Evolutionary conservation across 106 monocot species (phyloP).

Genomic region (Gastrodia elata): DNA sequence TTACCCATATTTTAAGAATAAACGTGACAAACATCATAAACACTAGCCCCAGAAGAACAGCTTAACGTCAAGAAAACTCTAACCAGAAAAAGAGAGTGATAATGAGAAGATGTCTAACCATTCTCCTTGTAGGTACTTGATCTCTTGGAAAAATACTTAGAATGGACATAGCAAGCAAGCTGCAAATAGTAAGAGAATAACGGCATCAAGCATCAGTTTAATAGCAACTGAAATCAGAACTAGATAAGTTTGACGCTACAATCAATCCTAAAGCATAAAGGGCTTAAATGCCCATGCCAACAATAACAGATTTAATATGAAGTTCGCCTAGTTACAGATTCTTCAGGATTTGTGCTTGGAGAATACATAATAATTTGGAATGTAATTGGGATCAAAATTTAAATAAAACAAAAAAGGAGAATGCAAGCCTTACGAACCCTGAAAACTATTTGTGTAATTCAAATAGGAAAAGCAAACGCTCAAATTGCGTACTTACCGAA

Average conservation of each 20-base stretch:
- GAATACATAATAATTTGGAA: too few species aligned
- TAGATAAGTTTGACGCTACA: background rate
- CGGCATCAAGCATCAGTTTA: background rate
- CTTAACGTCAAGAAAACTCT: background rate
- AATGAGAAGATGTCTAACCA: constrained; percentile 12
- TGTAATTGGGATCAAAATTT: background rate
- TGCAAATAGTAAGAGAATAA: constrained; percentile 1
- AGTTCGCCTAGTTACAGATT: too few species aligned
- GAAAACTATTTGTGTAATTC: too few species aligned
- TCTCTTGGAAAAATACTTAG: constrained; percentile 13
- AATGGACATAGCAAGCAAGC: constrained; percentile 16
- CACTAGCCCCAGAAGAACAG: background rate
- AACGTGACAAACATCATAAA: background rate
- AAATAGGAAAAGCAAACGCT: background rate
- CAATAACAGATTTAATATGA: constrained; percentile 1
- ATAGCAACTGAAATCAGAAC: background rate
- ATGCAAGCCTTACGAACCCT: too few species aligned
- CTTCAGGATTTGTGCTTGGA: too few species aligned
- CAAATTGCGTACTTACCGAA: constrained; percentile 42
- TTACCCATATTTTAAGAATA: background rate
- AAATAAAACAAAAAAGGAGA: too few species aligned
- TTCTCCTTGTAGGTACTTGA: constrained; percentile 20
- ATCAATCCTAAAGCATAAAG: too few species aligned
- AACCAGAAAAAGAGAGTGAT: background rate
- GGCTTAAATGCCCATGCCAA: too few species aligned